Base-by-base conservation (phyloP, 2,329 filamentous ascomycete genomes). In the Stylonectria norvegica region DNA sequence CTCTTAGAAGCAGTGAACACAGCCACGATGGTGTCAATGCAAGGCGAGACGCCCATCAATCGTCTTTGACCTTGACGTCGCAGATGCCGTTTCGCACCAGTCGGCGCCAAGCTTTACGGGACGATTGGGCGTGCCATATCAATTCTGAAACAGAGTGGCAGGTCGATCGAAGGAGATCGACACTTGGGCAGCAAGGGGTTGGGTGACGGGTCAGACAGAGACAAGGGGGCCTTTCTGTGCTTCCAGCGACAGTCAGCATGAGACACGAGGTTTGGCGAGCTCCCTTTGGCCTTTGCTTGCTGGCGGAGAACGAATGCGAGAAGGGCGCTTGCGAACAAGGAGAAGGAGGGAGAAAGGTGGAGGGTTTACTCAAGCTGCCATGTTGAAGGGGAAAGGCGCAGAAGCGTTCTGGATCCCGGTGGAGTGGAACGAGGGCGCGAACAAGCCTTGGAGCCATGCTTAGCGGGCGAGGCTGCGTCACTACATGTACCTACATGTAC, bases 1-100 rank as follows among this genome's bases (percentile, higher is more conserved):
- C 17, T 60, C 61, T 29, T 61, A 55, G 15, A 58, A 56, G 7
- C 43, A 48, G 34, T 59, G 57, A 30, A 14, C 27, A 30, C 27
- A 30, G 27, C 27, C 27, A 30, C 15, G 14, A 30, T 30, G 6
- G 14, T 6, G 14, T 10, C 15, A 6, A 14, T 10, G 27, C 22
- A 25, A 30, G 27, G 27, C 27, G 27, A 30, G 27, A 30, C 27
- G 27, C 27, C 14, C 27, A 10, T 9, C 14, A 30, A 30, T 6
- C 14, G 8, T 10, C 6, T 10, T 15, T 15, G 27, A 30, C n/a
- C n/a, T n/a, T n/a, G n/a, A n/a, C n/a, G n/a, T n/a, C n/a, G 14
- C 6, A 15, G 27, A 30, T 30, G 8, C 8, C 8, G 8, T 10
- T 30, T 30, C 14, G 9, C 8, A 30, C 27, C 8, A 30, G 27